Percentiles rank a stretch among this genome's conserved stretches.
These are phyloP conservation scores for Piper betle DNA, from an alignment of 164 flowering plant species.

Conservation along the genomic window DNA sequence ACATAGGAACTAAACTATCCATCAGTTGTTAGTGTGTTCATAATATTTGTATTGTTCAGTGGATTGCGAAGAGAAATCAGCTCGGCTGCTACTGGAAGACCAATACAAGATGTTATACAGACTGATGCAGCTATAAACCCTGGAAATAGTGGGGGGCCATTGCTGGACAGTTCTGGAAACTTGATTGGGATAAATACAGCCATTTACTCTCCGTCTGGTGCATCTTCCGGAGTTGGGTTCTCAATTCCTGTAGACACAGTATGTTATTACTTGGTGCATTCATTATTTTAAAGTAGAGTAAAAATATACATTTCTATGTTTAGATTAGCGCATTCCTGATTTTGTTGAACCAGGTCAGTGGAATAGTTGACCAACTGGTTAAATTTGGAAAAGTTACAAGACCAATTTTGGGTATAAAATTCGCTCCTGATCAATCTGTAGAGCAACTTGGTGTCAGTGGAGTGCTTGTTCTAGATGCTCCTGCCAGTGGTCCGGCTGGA, in stretches of 20 bases:
- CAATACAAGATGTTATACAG: constrained; percentile 95
- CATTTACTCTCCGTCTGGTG: constrained; percentile 95
- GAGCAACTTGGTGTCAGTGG: constrained; percentile 96
- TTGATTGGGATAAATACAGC: constrained; percentile 95
- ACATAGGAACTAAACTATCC: background rate
- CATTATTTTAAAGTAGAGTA: background rate
- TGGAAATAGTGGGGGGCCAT: constrained; percentile 98
- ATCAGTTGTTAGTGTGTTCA: background rate
- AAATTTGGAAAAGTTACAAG: constrained; percentile 86
- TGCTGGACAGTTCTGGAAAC: constrained; percentile 87
- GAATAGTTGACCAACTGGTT: constrained; percentile 90
- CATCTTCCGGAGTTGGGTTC: constrained; percentile 88
- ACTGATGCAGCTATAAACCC: constrained; percentile 99
- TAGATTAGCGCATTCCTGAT: background rate
- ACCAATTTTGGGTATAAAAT: constrained; percentile 89
- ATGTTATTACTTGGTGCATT: background rate
- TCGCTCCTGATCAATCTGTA: constrained; percentile 97
- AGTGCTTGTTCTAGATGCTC: constrained; percentile 93
- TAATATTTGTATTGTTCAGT: constrained; percentile 26
- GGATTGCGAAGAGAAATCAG: constrained; percentile 90
- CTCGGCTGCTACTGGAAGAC: constrained; percentile 97
- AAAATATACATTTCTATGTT: too few relatives aligned
- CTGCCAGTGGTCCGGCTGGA: constrained; percentile 88
- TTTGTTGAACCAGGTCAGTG: constrained; percentile 44
- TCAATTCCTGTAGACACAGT: constrained; percentile 4